These are phyloP conservation scores for Meyerozyma carpophila DNA, from an alignment of 1,139 yeast species.

Conservation along the genomic window DNA sequence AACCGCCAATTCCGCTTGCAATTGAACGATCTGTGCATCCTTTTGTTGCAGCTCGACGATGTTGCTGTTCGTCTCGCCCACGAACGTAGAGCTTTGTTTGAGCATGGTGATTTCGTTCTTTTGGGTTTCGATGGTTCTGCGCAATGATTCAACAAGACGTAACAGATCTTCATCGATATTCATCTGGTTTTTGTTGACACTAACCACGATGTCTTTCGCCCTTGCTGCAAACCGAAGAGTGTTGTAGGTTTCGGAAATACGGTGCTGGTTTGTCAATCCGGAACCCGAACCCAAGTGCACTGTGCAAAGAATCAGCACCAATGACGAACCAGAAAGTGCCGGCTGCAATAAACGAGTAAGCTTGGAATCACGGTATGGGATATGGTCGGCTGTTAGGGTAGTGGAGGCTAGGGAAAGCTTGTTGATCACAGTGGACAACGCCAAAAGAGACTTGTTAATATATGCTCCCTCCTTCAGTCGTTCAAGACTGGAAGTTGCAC, in stretches of 20 bases:
- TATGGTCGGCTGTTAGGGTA: constrained; percentile 39
- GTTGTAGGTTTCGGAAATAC: constrained; percentile 73
- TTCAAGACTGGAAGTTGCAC: constrained; percentile 76
- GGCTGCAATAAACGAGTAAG: constrained; percentile 85
- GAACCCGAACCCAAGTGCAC: constrained; percentile 51
- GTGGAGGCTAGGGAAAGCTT: constrained; percentile 49
- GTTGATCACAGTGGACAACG: constrained; percentile 84
- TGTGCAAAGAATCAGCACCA: constrained; percentile 86
- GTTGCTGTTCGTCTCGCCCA: constrained; percentile 2
- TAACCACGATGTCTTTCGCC: constrained; percentile 77
- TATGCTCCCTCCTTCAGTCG: constrained; percentile 90
- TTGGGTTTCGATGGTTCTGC: constrained; percentile 41
- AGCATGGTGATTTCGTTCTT: constrained; percentile 33
- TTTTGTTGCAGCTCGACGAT: background rate
- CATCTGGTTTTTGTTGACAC: constrained; percentile 53
- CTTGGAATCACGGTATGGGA: constrained; percentile 91
- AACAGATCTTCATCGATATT: constrained; percentile 36
- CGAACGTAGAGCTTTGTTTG: constrained; percentile 8
- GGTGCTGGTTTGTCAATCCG: constrained; percentile 26
- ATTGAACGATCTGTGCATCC: constrained; percentile 26
- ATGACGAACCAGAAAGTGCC: constrained; percentile 80
- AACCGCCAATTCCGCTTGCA: constrained; percentile 57
- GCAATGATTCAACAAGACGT: constrained; percentile 41
- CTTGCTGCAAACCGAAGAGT: constrained; percentile 90
- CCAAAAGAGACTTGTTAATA: constrained; percentile 83